A percentile compares a stretch with the other conserved stretches of the same genome.
Conservation (phyloP, 371 early-diverging fungal genomes). For the Gilbertella persicaria region DNA sequence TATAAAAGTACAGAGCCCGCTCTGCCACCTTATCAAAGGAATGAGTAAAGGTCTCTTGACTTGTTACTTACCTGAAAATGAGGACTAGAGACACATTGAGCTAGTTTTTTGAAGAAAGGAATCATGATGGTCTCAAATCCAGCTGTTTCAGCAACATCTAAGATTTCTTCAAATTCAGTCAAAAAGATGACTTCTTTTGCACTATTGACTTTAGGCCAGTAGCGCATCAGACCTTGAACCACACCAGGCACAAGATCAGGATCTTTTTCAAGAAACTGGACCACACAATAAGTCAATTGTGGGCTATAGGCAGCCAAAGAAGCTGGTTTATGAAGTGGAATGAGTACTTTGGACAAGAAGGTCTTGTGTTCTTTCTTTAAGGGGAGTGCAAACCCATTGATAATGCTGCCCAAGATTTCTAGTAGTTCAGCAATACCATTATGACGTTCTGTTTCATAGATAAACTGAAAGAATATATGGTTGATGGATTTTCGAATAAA, state of each 20-base stretch:
- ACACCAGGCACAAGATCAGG: slow-evolving; percentile 87
- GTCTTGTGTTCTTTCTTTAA: slow-evolving; percentile 97
- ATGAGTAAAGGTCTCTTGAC: background rate
- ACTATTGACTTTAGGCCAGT: slow-evolving; percentile 98
- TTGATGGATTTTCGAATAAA: slow-evolving; percentile 96
- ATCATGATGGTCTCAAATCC: slow-evolving; percentile 88
- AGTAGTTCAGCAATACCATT: slow-evolving; percentile 97
- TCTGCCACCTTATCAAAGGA: slow-evolving; percentile 78
- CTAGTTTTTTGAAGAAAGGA: slow-evolving; percentile 89
- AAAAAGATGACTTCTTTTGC: slow-evolving; percentile 98
- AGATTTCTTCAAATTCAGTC: slow-evolving; percentile 94
- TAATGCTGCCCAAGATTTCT: slow-evolving; percentile 96
- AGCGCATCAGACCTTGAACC: slow-evolving; percentile 85
- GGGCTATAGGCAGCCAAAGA: slow-evolving; percentile 92
- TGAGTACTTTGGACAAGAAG: slow-evolving; percentile 87
- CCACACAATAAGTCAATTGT: slow-evolving; percentile 96
- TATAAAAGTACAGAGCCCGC: slow-evolving; percentile 96
- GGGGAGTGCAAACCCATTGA: slow-evolving; percentile 98
- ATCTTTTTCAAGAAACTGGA: slow-evolving; percentile 98
- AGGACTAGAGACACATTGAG: slow-evolving; percentile 89
- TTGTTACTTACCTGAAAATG: slow-evolving; percentile 85
- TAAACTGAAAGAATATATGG: slow-evolving; percentile 95
- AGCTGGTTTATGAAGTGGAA: slow-evolving; percentile 95
- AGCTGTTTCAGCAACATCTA: slow-evolving; percentile 89
- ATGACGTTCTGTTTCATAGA: slow-evolving; percentile 94